Evolutionary conservation across 108 stramenopile species (phyloP).

Genomic region (Poteriospumella lacustris): DNA sequence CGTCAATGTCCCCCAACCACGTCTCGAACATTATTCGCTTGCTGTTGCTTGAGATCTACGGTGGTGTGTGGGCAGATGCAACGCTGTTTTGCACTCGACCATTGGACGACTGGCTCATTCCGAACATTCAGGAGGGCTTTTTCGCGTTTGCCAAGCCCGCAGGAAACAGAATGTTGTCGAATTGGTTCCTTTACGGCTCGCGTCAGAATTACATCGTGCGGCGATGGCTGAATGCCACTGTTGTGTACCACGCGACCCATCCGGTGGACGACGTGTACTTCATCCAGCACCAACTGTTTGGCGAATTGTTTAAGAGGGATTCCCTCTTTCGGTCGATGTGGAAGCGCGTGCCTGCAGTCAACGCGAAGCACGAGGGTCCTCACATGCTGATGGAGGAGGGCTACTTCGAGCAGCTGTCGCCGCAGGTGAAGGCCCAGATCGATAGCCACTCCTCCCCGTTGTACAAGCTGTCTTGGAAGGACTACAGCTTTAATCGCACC

Average conservation of each 20-base stretch:
- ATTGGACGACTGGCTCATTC: background rate
- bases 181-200: background rate
- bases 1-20: too few species aligned
- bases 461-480: too few species aligned
- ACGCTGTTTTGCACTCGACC: slow-evolving; percentile 1
- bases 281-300: background rate
- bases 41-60: background rate
- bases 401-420: too few species aligned
- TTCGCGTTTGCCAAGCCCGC: slow-evolving; percentile 8
- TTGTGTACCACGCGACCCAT: background rate
- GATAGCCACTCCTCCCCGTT: too few species aligned
- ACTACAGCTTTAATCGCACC: too few species aligned
- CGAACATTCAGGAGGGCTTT: background rate
- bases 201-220: background rate
- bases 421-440: too few species aligned
- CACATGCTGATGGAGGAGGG: too few species aligned
- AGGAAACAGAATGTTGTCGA: background rate
- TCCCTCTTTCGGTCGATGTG: background rate
- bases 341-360: too few species aligned
- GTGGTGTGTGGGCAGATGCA: slow-evolving; percentile 12
- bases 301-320: background rate
- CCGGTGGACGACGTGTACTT: background rate
- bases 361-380: too few species aligned
- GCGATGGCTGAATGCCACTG: slow-evolving; percentile 9
- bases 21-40: background rate